phyloP scores from a whole-genome alignment of 1,284 basidiomycete genomes.

The Cutaneotrichosporon cavernicola region DNA sequence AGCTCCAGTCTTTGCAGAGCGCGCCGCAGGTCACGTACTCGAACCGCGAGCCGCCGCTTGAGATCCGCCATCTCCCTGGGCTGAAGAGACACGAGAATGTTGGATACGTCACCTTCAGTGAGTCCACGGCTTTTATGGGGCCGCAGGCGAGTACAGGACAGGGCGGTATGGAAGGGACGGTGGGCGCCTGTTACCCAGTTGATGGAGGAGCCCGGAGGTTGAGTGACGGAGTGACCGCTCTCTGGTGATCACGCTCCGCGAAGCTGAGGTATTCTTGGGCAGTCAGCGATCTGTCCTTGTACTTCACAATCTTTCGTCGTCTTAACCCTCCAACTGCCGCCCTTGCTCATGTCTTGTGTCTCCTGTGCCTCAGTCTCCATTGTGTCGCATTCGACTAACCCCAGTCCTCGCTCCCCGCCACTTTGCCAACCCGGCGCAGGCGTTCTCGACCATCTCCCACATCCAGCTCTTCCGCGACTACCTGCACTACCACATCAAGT shows the following conservation, averaged over 20 bases:
- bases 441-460: constrained; percentile 84
- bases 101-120: constrained; percentile 93
- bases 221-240: too few species aligned
- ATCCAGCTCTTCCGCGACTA: constrained; percentile 98
- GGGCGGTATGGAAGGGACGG: too few species aligned
- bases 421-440: constrained; percentile 73
- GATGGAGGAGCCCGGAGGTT: too few species aligned
- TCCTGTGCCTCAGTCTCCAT: neutral
- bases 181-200: too few species aligned
- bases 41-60: constrained; percentile 90
- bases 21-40: constrained; percentile 98
- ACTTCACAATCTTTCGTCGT: neutral
- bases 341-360: neutral
- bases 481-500: constrained; percentile 98
- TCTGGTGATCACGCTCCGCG: too few species aligned
- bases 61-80: constrained; percentile 83
- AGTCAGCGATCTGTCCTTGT: too few species aligned
- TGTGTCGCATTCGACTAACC: neutral
- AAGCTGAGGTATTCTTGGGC: too few species aligned
- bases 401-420: constrained; percentile 93
- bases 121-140: constrained; percentile 26
- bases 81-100: constrained; percentile 83
- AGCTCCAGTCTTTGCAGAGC: constrained; percentile 88
- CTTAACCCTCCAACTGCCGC: neutral
- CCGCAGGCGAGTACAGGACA: too few species aligned